Base-by-base conservation (phyloP, 2,329 filamentous ascomycete species). In the Alternaria postmessia region DNA sequence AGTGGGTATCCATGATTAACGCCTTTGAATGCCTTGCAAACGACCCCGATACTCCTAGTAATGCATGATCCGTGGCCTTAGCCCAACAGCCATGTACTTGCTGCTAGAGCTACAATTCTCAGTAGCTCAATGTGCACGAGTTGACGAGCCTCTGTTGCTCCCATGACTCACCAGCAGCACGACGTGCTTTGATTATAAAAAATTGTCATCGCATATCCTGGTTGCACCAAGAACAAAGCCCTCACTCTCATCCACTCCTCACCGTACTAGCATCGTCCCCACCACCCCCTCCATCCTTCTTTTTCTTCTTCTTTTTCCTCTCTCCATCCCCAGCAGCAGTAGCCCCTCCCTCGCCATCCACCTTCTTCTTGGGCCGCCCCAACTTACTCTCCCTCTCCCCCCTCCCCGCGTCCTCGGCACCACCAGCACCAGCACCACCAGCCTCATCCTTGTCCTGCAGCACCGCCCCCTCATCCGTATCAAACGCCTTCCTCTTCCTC, bases 401-500 rank as follows among this genome's bases (percentile, higher is more conserved):
- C 61, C 7, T 39, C 57, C 28, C 56, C 62, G 9, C 41, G 47
- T 47, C 47, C 61, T 30, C 36, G 12, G 24, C n/a, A 6, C 34
- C 64, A n/a, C 7, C 24, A 26, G 24, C 24, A 26, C 24, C 24
- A 26, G 24, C 24, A 7, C 6, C 22, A 24, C 1, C 24, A 26
- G 24, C 24, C 7, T 53, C 43, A 24, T 70, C 73, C 46, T 71
- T 75, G 49, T 72, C 73, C 61, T 63, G 68, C 74, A 85, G 83
- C 51, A 89, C 83, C 61, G 85, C 85, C 44, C 87, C 89, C 74
- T 89, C 88, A 67, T 90, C 89, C 52, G 81, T 87, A 72, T 89
- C 86, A 66, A 94, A 87, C 53, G 88, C 87, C 81, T 94, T 93
- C 63, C 93, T 85, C 53, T 92, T 91, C 72, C 91, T 88, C 77